phyloP scores from a whole-genome alignment of 345 rosid species.

The Theobroma cacao region DNA sequence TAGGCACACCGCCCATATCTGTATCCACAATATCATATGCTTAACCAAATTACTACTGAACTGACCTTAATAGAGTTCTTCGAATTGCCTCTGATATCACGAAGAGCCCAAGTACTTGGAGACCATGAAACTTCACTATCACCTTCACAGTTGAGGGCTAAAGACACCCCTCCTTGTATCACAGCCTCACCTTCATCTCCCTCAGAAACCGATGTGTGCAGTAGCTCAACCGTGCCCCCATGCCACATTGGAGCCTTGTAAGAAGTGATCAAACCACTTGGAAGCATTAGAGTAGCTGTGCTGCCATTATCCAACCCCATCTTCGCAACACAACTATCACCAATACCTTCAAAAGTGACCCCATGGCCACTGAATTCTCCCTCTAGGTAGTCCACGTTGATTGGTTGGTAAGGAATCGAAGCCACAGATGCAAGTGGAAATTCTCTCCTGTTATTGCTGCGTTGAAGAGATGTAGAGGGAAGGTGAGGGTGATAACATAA shows the following conservation, averaged over 20 bases:
- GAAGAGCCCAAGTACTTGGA: slow-evolving; percentile 51
- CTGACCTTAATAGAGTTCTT: slow-evolving; percentile 49
- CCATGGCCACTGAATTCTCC: slow-evolving; percentile 78
- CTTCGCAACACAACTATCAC: slow-evolving; percentile 66
- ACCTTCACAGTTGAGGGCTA: slow-evolving; percentile 41
- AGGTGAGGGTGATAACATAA: slow-evolving; percentile 5
- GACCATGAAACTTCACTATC: slow-evolving; percentile 42
- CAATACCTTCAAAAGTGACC: slow-evolving; percentile 62
- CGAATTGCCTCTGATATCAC: slow-evolving; percentile 55
- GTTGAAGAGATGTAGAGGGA: slow-evolving; percentile 20
- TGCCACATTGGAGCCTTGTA: slow-evolving; percentile 85
- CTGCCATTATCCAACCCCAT: slow-evolving; percentile 62
- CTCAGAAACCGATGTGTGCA: slow-evolving; percentile 69
- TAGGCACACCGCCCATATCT: too few relatives aligned
- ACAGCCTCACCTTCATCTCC: slow-evolving; percentile 52
- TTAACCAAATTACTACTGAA: not conserved
- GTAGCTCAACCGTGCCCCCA: slow-evolving; percentile 63
- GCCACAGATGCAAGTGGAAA: slow-evolving; percentile 41
- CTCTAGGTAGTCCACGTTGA: slow-evolving; percentile 62
- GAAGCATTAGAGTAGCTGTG: slow-evolving; percentile 63
- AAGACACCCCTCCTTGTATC: slow-evolving; percentile 75
- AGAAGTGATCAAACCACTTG: slow-evolving; percentile 70
- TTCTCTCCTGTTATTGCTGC: slow-evolving; percentile 22
- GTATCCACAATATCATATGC: not conserved
- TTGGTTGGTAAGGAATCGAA: slow-evolving; percentile 49